These are phyloP conservation scores for Globisporangium orthogonon DNA, from an alignment of 352 stramenopile species.

Conservation along the genomic window DNA sequence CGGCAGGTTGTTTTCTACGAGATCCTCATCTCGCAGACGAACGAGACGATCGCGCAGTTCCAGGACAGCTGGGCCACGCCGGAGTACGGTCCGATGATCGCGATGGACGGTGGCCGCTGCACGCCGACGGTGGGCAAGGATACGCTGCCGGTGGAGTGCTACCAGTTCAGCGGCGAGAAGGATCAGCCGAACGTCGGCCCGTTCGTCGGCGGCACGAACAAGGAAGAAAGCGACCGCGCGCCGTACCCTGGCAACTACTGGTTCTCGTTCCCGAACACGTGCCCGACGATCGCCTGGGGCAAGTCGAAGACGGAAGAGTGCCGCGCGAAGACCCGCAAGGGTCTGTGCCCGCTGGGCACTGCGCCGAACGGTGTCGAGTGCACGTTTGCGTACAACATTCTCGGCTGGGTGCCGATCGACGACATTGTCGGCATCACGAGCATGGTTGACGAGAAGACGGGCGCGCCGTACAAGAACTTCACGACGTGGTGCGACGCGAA, in stretches of 20 bases:
- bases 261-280: slow-evolving; percentile 73
- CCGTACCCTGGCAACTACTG: slow-evolving; percentile 47
- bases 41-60: slow-evolving; percentile 68
- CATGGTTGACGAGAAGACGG: slow-evolving; percentile 44
- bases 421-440: slow-evolving; percentile 72
- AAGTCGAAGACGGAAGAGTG: slow-evolving; percentile 35
- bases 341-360: slow-evolving; percentile 47
- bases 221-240: slow-evolving; percentile 20
- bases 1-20: slow-evolving; percentile 72
- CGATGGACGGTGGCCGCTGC: slow-evolving; percentile 62
- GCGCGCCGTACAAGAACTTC: slow-evolving; percentile 49
- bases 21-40: slow-evolving; percentile 63
- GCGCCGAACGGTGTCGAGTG: slow-evolving; percentile 53
- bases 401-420: slow-evolving; percentile 61
- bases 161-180: slow-evolving; percentile 62
- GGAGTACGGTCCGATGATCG: slow-evolving; percentile 62
- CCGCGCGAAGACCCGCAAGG: slow-evolving; percentile 31
- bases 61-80: slow-evolving; percentile 24
- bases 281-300: slow-evolving; percentile 40
- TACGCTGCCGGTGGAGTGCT: slow-evolving; percentile 40
- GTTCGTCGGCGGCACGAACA: slow-evolving; percentile 49
- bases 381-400: slow-evolving; percentile 54
- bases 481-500: neutral
- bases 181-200: slow-evolving; percentile 53
- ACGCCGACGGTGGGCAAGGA: slow-evolving; percentile 26